Evolutionary conservation across 2,329 filamentous ascomycete species (phyloP).

Genomic region (Aureobasidium sp.): DNA sequence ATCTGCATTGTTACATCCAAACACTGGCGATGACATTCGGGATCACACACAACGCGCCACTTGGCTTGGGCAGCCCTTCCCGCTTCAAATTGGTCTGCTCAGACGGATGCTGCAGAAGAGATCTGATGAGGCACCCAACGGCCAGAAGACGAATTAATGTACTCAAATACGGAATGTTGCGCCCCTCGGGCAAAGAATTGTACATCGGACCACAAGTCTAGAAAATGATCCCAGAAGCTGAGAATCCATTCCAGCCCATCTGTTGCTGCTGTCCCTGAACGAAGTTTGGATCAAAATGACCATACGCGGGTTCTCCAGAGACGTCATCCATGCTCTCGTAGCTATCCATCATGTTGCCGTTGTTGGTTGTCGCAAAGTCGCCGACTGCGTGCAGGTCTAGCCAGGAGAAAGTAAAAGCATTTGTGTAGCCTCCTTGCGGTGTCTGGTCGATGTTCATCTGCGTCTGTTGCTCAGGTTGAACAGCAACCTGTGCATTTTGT

Average conservation of each 20-base stretch:
- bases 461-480: conserved; percentile 28
- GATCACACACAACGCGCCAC: conserved; percentile 64
- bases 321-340: conserved; percentile 26
- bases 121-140: neutral
- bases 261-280: conserved; percentile 22
- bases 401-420: conserved; percentile 55
- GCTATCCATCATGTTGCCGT: conserved; percentile 23
- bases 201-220: conserved; percentile 3
- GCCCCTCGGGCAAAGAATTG: neutral
- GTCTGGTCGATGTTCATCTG: conserved; percentile 25
- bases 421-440: conserved; percentile 30
- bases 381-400: conserved; percentile 53
- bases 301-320: conserved; percentile 24
- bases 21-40: conserved; percentile 57
- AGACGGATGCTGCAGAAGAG: conserved; percentile 26
- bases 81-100: conserved; percentile 52
- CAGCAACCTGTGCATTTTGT: neutral
- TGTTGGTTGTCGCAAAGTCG: conserved; percentile 41
- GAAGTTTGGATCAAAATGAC: conserved; percentile 23
- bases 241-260: conserved; percentile 22
- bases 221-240: conserved; percentile 24
- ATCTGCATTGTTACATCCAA: conserved; percentile 74
- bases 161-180: neutral
- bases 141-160: neutral
- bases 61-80: conserved; percentile 64